Evolutionary conservation across 371 early-diverging fungal species (phyloP).

Genomic region (Lichtheimia corymbifera): DNA sequence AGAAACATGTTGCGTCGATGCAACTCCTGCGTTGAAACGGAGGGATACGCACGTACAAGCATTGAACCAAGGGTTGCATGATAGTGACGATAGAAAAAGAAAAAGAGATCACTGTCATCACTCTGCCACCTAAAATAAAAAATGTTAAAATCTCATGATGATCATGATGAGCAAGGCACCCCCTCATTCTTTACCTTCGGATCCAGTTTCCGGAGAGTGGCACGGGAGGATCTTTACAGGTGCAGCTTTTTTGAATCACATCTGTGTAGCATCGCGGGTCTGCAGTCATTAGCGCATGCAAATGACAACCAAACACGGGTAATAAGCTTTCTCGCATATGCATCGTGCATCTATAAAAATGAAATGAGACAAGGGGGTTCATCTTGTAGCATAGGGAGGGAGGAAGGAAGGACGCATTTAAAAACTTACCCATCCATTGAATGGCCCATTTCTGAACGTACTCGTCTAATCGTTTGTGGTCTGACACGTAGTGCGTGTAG

Average conservation of each 20-base stretch:
- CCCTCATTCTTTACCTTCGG: constrained; percentile 22
- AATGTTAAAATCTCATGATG: no score
- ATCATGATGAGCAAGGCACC: no score
- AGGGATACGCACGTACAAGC: no score
- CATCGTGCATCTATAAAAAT: constrained; percentile 3
- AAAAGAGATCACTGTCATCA: constrained; percentile 60
- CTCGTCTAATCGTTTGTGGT: constrained; percentile 35
- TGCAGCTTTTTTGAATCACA: constrained; percentile 3
- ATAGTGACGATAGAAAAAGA: constrained; percentile 59
- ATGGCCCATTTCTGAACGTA: constrained; percentile 36
- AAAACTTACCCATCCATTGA: no score
- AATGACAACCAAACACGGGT: constrained; percentile 14
- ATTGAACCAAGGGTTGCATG: constrained; percentile 35
- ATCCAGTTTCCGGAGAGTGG: constrained; percentile 53
- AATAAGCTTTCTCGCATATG: constrained; percentile 6
- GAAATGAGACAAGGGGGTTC: not conserved
- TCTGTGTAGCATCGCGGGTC: constrained; percentile 11
- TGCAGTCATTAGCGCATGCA: constrained; percentile 18
- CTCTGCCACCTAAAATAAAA: constrained; percentile 46
- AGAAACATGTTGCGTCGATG: constrained; percentile 36
- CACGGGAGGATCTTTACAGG: constrained; percentile 21
- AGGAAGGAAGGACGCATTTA: no score
- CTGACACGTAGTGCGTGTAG: constrained; percentile 41
- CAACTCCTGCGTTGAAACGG: no score
- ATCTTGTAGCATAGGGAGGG: no score